Evolutionary conservation across 176 grass and related monocot genomes (phyloP), one percentile per base, ranked within the genome.

Genomic region (Bromus sterilis): DNA sequence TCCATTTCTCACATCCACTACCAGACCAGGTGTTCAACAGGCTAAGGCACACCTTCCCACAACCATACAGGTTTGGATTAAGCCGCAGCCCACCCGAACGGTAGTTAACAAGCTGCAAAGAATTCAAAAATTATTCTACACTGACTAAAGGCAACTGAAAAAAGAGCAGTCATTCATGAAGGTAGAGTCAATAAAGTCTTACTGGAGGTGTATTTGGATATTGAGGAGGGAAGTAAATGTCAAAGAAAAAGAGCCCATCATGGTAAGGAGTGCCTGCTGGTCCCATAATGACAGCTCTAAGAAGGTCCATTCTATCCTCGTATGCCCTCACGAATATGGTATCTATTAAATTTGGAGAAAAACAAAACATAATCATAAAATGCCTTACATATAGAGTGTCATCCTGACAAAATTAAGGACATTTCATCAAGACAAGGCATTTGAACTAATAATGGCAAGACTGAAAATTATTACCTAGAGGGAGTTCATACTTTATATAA

Each of bases 31-130:
- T 95, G 43, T 95, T 91, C 44, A 98, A 85, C 76, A 98, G 93
- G 84, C 96, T 98, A 78, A 98, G 92, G 75, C 95, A 98, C 35
- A 95, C 95, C 71, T 89, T 95, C 36, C 90, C 95, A 75, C 85
- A 94, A 61, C 66, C 86, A 84, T 95, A 98, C 63, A 98, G 77
- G 86, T 98, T 98, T 39, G 95, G 95, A 82, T 98, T 98, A 72
- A 97, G 85, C 57, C 94, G 82, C 78, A 97, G 71, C 40, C 94
- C 94, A n/a, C 94, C 94, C 81, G 94, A 88, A 11, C 82, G 85
- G 53, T 97, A 98, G 84, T 93, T 81, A 62, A 98, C 92, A 77
- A 89, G 42, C 95, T 98, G 92, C 40, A 43, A 25, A 61, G 13
- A 77, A 66, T 48, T 37, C 66, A 61, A 9, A n/a, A 12, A 53